Base-by-base conservation (phyloP, 139 green algal genomes). In the Tetraselmis chui region DNA sequence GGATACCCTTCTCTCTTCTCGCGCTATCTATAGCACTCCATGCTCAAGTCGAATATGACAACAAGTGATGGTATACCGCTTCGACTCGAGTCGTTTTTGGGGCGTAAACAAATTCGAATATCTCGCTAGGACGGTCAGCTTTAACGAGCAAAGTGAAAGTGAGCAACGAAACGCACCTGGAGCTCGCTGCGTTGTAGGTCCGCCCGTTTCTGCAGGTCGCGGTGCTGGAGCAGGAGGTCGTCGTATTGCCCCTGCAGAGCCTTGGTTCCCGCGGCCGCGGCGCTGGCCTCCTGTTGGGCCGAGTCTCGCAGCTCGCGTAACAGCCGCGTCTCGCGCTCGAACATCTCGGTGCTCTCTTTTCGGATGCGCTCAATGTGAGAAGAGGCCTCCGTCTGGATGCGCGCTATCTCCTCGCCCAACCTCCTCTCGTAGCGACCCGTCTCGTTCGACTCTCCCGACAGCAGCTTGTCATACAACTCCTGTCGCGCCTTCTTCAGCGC, bases 241-340 rank as follows among this genome's bases (percentile, higher is more conserved):
- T 80, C 45, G 59, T 81, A 59, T 77, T 89, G 78, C 23, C 59
- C 75, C 29, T 86, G 85, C 23, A 80, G 76, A 18, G 30, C 75
- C 77, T 89, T 89, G 59, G 82, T 78, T 23, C 85, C 75, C 18
- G 76, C 32, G 2, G 31, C 78, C 2, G 32, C 31, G 78, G 23
- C 23, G 31, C 30, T 31, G 24, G 80, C 82, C 45, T 87, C 84
- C 32, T 88, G 82, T 59, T 83, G 58, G 2, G 87, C 84, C 0
- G 78, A 59, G 83, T 90, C 87, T 0, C 87, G 84, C 76, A 90
- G 80, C 80, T 90, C 87, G 28, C 87, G 80, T 29, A 90, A 67
- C 81, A 90, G 81, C 29, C 87, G 82, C 24, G 84, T 83, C 83
- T 90, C 87, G 2, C 87, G 84, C 82, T 90, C 87, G 32, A 88